phyloP scores from a whole-genome alignment of 805 yeast species.

The Lipomyces orientalis region DNA sequence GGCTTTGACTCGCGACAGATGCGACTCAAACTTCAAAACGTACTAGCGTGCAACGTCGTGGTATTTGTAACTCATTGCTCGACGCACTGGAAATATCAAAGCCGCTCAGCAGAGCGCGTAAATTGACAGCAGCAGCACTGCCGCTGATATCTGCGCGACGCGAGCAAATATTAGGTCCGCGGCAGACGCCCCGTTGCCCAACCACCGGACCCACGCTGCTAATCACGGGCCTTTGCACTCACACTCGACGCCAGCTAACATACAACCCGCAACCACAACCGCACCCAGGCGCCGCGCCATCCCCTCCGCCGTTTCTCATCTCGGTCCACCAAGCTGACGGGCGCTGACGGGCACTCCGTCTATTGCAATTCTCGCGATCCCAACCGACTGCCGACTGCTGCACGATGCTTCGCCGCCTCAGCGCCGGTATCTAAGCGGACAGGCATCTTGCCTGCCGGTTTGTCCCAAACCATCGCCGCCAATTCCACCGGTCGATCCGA shows the following conservation, averaged over 20 bases:
- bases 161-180: background rate
- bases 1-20: background rate
- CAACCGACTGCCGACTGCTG: background rate
- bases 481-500: background rate
- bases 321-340: background rate
- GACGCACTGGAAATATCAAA: too few species aligned
- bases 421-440: background rate
- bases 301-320: background rate
- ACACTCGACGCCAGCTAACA: background rate
- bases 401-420: background rate
- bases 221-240: slow-evolving; percentile 26
- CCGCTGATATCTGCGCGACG: background rate
- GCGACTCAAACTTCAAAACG: background rate
- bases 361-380: background rate
- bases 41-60: too few species aligned
- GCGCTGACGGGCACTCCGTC: background rate
- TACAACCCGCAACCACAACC: background rate
- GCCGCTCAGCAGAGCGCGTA: too few species aligned
- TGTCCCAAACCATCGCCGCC: background rate
- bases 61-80: too few species aligned
- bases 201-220: slow-evolving; percentile 31
- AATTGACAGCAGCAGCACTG: background rate
- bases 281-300: background rate
- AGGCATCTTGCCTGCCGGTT: background rate
- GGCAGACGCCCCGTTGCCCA: slow-evolving; percentile 10